These are phyloP conservation scores for Coniella lustricola DNA, from an alignment of 2,329 filamentous ascomycete genomes.

Conservation along the genomic window DNA sequence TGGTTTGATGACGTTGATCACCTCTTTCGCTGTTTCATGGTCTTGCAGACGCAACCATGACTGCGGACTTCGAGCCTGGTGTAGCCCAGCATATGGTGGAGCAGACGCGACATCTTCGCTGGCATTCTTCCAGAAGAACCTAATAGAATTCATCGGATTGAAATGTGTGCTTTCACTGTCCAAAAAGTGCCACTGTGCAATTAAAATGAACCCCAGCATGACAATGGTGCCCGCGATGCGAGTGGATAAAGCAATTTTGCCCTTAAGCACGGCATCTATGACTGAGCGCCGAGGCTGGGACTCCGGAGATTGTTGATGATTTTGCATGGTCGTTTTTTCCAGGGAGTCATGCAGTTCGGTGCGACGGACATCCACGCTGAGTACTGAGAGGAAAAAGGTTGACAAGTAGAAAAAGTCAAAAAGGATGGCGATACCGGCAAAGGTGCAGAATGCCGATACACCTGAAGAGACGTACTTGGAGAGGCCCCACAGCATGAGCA, in stretches of 20 bases:
- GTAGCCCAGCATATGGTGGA: slow-evolving; percentile 51
- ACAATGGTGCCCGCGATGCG: slow-evolving; percentile 68
- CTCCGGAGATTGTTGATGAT: slow-evolving; percentile 24
- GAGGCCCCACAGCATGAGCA: slow-evolving; percentile 58
- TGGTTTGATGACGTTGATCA: slow-evolving; percentile 71
- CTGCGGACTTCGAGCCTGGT: slow-evolving; percentile 67
- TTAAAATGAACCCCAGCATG: slow-evolving; percentile 63
- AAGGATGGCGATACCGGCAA: slow-evolving; percentile 65
- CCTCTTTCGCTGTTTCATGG: slow-evolving; percentile 68
- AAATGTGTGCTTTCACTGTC: slow-evolving; percentile 30
- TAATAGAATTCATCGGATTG: slow-evolving; percentile 14
- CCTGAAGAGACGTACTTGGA: slow-evolving; percentile 61
- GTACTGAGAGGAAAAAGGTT: slow-evolving; percentile 72
- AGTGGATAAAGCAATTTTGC: slow-evolving; percentile 62
- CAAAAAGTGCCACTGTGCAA: slow-evolving; percentile 73
- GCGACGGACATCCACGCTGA: slow-evolving; percentile 71
- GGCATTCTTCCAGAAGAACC: slow-evolving; percentile 27
- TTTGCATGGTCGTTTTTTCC: slow-evolving; percentile 44
- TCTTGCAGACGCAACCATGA: slow-evolving; percentile 74
- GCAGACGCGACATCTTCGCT: slow-evolving; percentile 23
- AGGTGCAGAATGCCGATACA: slow-evolving; percentile 68
- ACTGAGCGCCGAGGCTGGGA: slow-evolving; percentile 40
- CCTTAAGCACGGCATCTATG: slow-evolving; percentile 54
- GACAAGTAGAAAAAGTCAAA: slow-evolving; percentile 74
- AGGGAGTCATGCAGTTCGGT: slow-evolving; percentile 70